phyloP scores from a whole-genome alignment of 2,329 filamentous ascomycete species.

The Elsinoe perseae region DNA sequence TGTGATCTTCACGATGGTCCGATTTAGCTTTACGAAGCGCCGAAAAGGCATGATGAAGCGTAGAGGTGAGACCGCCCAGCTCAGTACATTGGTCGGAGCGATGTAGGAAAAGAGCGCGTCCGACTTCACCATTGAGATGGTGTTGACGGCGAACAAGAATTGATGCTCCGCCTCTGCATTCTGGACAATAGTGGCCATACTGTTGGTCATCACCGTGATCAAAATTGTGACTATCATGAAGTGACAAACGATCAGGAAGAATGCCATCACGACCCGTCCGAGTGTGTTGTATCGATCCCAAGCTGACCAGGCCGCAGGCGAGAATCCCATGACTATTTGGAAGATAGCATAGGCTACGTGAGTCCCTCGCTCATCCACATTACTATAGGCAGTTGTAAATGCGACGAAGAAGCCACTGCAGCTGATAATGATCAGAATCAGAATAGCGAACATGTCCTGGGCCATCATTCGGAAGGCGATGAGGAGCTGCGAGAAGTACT shows the following conservation, averaged over 20 bases:
- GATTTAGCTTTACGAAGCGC: conserved; percentile 76
- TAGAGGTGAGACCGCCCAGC: conserved; percentile 78
- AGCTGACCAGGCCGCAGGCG: conserved; percentile 84
- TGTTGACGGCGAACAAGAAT: conserved; percentile 92
- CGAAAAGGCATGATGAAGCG: conserved; percentile 72
- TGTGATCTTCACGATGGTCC: conserved; percentile 83
- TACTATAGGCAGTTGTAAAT: conserved; percentile 72
- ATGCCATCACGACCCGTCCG: conserved; percentile 64
- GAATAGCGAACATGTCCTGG: conserved; percentile 75
- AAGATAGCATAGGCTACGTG: conserved; percentile 86
- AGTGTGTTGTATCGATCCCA: conserved; percentile 77
- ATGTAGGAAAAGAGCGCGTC: conserved; percentile 92
- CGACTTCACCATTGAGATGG: conserved; percentile 97
- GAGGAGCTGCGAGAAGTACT: conserved; percentile 89
- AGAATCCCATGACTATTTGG: conserved; percentile 92
- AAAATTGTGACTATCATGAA: conserved; percentile 91
- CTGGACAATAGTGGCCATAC: conserved; percentile 81
- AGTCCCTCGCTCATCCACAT: conserved; percentile 59
- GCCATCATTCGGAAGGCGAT: conserved; percentile 95
- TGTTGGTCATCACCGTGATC: conserved; percentile 87
- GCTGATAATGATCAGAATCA: conserved; percentile 73
- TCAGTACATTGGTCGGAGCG: conserved; percentile 82
- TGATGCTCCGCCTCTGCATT: conserved; percentile 89
- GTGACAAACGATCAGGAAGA: conserved; percentile 91
- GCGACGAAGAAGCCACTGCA: conserved; percentile 96